Base-by-base conservation (phyloP, 257 asterid genomes). In the Pogostemon cablin region DNA sequence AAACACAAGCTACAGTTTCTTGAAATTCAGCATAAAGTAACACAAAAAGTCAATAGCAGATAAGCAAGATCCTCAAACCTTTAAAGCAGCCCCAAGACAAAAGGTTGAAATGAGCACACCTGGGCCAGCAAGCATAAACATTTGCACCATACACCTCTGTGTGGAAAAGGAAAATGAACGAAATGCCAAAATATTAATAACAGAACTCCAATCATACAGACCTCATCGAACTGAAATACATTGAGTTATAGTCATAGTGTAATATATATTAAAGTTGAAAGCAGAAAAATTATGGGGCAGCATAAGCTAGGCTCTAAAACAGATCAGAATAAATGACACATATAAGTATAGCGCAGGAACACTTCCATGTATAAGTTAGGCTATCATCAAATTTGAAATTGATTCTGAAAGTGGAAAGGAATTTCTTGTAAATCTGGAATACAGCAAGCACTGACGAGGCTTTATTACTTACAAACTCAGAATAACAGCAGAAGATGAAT, bases 111-210 rank as follows among this genome's bases (percentile, higher is more conserved):
- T 80, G 77, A 93, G 88, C 25, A 93, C 99, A 39, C 99, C 99
- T 57, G 99, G 99, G 69, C 92, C 98, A 79, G 99, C 99, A 81
- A 93, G 97, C 70, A 93, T 74, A 74, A 89, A 10, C 91, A 93
- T 93, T 85, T 93, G 99, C 78, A 81, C 73, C 55, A 87, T 76
- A 80, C 98, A 93, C 80, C 96, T 86, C 99, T 93, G 89, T 75
- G 67, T 32, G 43, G 62, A 62, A 39, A 68, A 25, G 47, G 55
- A 17, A 69, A 60, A 37, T 34, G 48, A 7, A 76, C 54, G 57
- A 59, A 50, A 12, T 52, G 60, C 11, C 60, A 54, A 54, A 40
- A 69, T 44, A 49, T 12, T n/a, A 12, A 25, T 25, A 25, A 25
- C 34, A 54, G 68, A 68, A 73, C 50, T 50, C 34, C 62, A 65